A percentile compares a stretch with the other conserved stretches of the same genome.
Evolutionary conservation across 2,329 filamentous ascomycete genomes (phyloP).

Genomic region (Fusarium caatingaense): DNA sequence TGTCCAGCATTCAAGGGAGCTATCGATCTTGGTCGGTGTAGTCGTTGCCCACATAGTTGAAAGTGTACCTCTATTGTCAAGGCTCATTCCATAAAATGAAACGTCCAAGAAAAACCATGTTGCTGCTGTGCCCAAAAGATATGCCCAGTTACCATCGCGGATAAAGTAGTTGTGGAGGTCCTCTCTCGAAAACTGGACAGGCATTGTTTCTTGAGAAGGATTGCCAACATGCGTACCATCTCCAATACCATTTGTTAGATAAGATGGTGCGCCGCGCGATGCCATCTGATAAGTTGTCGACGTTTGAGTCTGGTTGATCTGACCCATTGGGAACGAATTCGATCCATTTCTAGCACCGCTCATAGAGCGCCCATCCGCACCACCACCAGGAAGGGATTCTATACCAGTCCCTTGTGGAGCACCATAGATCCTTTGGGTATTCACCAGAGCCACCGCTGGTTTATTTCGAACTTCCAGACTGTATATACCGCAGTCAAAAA

Average conservation of each 20-base stretch:
- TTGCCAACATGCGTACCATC: constrained; percentile 43
- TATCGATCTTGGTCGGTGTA: constrained; percentile 49
- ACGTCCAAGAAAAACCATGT: constrained; percentile 67
- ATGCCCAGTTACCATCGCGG: constrained; percentile 52
- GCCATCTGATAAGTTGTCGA: constrained; percentile 43
- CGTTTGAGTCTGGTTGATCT: constrained; percentile 30
- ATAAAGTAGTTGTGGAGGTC: constrained; percentile 65
- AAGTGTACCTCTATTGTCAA: constrained; percentile 56
- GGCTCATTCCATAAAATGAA: constrained; percentile 64
- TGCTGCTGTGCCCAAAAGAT: constrained; percentile 56
- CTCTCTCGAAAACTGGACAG: constrained; percentile 60
- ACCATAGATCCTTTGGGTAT: constrained; percentile 69
- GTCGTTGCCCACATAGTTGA: constrained; percentile 55
- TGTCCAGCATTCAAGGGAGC: constrained; percentile 60
- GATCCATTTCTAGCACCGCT: constrained; percentile 26
- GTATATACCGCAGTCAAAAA: constrained; percentile 74
- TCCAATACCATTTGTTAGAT: constrained; percentile 36
- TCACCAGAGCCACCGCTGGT: constrained; percentile 66
- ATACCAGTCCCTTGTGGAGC: constrained; percentile 45
- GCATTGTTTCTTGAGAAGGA: constrained; percentile 53
- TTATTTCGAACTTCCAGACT: constrained; percentile 73
- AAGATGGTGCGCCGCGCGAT: constrained; percentile 33
- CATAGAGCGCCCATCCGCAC: constrained; percentile 23
- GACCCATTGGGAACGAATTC: constrained; percentile 39
- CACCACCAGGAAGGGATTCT: constrained; percentile 33